phyloP scores from a whole-genome alignment of 257 asterid genomes.

The Fraxinus americana region DNA sequence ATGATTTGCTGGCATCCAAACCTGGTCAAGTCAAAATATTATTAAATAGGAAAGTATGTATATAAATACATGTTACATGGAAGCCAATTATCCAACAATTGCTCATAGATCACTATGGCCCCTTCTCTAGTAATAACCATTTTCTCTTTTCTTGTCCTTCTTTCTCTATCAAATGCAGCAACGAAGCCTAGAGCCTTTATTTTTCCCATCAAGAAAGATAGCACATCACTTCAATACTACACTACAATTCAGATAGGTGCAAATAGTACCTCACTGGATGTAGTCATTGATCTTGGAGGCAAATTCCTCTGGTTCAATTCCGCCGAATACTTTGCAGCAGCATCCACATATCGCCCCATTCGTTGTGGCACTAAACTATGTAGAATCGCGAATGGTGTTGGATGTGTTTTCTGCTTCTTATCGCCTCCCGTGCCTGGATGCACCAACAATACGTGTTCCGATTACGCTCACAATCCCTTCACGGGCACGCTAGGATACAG shows the following conservation, averaged over 20 bases:
- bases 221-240: constrained; percentile 45
- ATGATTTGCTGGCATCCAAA: constrained; percentile 30
- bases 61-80: neutral
- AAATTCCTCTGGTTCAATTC: constrained; percentile 51
- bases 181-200: constrained; percentile 40
- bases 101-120: constrained; percentile 31
- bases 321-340: constrained; percentile 38
- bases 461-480: constrained; percentile 53
- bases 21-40: constrained; percentile 7
- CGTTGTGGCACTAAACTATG: constrained; percentile 40
- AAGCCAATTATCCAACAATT: neutral
- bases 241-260: constrained; percentile 43
- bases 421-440: constrained; percentile 51
- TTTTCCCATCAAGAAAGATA: constrained; percentile 49
- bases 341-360: constrained; percentile 46
- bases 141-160: constrained; percentile 6
- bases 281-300: constrained; percentile 50
- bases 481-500: constrained; percentile 45
- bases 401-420: constrained; percentile 50
- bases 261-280: constrained; percentile 35
- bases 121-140: constrained; percentile 24
- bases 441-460: constrained; percentile 61
- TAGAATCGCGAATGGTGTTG: constrained; percentile 34
- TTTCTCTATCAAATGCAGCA: constrained; percentile 31
- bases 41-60: neutral